phyloP scores from a whole-genome alignment of 257 asterid genomes.

The Forsythia viridissima region DNA sequence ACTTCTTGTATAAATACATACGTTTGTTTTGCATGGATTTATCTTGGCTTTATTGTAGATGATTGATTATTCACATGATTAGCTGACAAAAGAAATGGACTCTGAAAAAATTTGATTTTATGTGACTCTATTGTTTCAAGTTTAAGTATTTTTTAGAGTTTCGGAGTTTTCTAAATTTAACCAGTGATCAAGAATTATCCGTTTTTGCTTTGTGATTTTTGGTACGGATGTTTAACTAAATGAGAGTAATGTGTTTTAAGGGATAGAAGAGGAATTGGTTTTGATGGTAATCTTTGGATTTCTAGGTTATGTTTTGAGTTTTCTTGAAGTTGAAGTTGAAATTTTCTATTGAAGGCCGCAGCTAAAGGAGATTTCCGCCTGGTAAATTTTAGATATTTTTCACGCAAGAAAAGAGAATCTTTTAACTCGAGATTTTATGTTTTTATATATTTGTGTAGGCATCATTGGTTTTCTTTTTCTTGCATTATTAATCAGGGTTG shows the following conservation, averaged over 20 bases:
- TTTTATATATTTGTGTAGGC: not conserved
- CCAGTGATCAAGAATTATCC: conserved; percentile 11
- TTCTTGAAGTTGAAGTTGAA: conserved; percentile 13
- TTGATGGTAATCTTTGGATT: not conserved
- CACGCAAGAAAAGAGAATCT: not conserved
- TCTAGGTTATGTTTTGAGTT: not conserved
- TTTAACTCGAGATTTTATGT: not conserved
- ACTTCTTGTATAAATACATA: not conserved
- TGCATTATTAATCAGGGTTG: not conserved
- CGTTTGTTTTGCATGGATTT: conserved; percentile 10
- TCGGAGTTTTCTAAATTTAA: not conserved
- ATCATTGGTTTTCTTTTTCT: not conserved
- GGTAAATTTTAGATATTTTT: too few relatives aligned
- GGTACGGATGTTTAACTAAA: not conserved
- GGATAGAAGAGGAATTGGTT: not conserved
- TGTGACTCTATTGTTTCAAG: conserved; percentile 8
- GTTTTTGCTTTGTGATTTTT: not conserved
- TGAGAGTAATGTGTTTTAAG: conserved; percentile 4
- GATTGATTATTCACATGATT: conserved; percentile 3
- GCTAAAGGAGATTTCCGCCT: not conserved
- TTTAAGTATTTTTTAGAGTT: conserved; percentile 2
- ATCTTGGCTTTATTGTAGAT: conserved; percentile 5
- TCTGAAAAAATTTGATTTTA: conserved; percentile 20
- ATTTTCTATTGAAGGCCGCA: not conserved
- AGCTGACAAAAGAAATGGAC: not conserved